These are phyloP conservation scores for Puccinia polysora DNA, from an alignment of 1,284 basidiomycete genomes.

Conservation along the genomic window DNA sequence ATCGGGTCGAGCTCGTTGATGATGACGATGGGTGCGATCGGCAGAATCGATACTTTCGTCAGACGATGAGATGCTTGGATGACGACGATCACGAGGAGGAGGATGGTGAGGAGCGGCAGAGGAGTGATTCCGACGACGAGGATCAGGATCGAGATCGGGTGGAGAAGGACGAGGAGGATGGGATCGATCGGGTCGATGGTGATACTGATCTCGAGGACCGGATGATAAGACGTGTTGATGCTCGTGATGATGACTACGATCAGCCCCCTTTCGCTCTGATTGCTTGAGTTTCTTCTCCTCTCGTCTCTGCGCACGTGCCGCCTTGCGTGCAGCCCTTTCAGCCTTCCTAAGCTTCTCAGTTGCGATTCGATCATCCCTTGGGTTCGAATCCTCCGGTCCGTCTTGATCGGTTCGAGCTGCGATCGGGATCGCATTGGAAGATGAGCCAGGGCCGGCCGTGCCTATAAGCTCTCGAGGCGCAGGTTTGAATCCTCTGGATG, in stretches of 20 bases:
- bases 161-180: no score
- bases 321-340: slow-evolving; percentile 32
- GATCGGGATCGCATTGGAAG: slow-evolving; percentile 24
- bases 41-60: no score
- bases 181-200: not conserved
- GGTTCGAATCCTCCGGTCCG: not conserved
- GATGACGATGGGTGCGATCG: no score
- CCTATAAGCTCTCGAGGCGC: not conserved
- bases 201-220: not conserved
- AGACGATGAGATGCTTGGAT: no score
- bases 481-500: slow-evolving; percentile 39
- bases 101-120: not conserved
- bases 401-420: not conserved
- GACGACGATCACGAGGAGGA: no score
- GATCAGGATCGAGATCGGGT: no score
- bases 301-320: slow-evolving; percentile 7
- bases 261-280: not conserved
- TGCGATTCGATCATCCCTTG: not conserved
- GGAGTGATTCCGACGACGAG: not conserved
- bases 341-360: slow-evolving; percentile 12
- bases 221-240: not conserved
- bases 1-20: no score
- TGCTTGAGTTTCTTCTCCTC: slow-evolving; percentile 7
- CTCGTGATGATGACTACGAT: not conserved
- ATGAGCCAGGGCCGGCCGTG: slow-evolving; percentile 3